phyloP scores from a whole-genome alignment of 1,284 basidiomycete genomes.

The Cystobasidium slooffiae region DNA sequence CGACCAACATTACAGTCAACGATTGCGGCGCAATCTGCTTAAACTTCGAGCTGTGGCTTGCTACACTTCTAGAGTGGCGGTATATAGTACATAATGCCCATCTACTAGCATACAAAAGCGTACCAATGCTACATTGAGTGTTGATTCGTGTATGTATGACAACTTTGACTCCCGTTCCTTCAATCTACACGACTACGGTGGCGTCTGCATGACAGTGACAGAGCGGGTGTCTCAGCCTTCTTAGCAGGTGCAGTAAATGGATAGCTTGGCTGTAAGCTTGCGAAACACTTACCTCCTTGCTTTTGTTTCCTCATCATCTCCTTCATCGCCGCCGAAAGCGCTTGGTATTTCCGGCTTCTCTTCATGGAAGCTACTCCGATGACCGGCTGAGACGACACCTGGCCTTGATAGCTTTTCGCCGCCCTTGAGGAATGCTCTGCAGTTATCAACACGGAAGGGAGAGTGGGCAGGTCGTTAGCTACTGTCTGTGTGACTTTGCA shows the following conservation, averaged over 20 bases:
- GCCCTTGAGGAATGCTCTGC: slow-evolving; percentile 36
- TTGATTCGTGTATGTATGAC: too few relatives aligned
- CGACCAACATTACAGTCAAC: too few relatives aligned
- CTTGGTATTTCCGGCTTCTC: slow-evolving; percentile 26
- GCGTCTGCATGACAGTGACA: background rate
- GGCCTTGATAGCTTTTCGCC: slow-evolving; percentile 39
- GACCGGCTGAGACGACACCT: slow-evolving; percentile 37
- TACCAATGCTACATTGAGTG: too few relatives aligned
- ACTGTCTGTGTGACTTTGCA: background rate
- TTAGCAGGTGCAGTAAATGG: background rate
- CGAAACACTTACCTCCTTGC: slow-evolving; percentile 3
- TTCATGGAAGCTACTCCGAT: slow-evolving; percentile 25
- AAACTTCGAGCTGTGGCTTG: too few relatives aligned
- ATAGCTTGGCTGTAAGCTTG: background rate
- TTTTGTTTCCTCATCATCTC: slow-evolving; percentile 2
- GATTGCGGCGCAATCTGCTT: too few relatives aligned
- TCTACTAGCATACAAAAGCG: too few relatives aligned
- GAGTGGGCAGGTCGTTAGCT: background rate
- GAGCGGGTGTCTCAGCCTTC: background rate
- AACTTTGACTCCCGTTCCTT: too few relatives aligned
- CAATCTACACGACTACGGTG: background rate
- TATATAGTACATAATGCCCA: too few relatives aligned
- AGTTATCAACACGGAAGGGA: background rate
- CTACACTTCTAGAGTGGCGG: too few relatives aligned
- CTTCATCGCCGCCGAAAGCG: slow-evolving; percentile 18